Percentiles rank a stretch among this genome's conserved stretches.
Conservation (phyloP, 441 rosid species). For the Arabidopsis hybrid region DNA sequence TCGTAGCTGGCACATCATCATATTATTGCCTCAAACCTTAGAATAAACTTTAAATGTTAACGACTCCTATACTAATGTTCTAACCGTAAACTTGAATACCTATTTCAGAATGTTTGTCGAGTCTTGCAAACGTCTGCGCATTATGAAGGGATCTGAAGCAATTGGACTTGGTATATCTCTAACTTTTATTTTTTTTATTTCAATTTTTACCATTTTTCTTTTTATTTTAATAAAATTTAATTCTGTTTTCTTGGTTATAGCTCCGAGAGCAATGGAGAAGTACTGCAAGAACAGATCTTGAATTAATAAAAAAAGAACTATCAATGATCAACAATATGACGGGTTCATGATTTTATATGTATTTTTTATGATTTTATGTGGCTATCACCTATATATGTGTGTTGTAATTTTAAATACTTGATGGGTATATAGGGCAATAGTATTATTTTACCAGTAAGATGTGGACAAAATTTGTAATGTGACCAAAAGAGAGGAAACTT, state of each 20-base stretch:
- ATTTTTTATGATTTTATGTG: constrained; percentile 43
- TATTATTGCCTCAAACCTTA: constrained; percentile 37
- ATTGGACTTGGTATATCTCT: constrained; percentile 77
- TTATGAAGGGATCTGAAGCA: constrained; percentile 86
- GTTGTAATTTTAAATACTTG: constrained; percentile 42
- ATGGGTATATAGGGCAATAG: constrained; percentile 48
- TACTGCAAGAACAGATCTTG: constrained; percentile 81
- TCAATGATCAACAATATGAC: constrained; percentile 36
- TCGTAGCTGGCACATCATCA: constrained; percentile 43
- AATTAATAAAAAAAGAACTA: background rate
- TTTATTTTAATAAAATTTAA: background rate
- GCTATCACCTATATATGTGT: constrained; percentile 36
- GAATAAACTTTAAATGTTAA: constrained; percentile 34
- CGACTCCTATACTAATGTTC: constrained; percentile 25
- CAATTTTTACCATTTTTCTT: background rate
- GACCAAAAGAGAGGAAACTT: constrained; percentile 46
- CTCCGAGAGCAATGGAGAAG: constrained; percentile 98
- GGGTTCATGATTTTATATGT: constrained; percentile 38
- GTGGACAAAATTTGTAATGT: constrained; percentile 44
- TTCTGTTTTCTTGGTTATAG: constrained; percentile 48
- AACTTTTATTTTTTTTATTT: background rate
- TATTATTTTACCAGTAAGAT: constrained; percentile 38
- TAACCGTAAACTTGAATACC: constrained; percentile 33
- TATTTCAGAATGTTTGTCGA: constrained; percentile 69
- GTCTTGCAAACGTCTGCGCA: constrained; percentile 78